These are phyloP conservation scores for Trichosporon asahii DNA, from an alignment of 1,284 basidiomycete genomes.

Conservation along the genomic window DNA sequence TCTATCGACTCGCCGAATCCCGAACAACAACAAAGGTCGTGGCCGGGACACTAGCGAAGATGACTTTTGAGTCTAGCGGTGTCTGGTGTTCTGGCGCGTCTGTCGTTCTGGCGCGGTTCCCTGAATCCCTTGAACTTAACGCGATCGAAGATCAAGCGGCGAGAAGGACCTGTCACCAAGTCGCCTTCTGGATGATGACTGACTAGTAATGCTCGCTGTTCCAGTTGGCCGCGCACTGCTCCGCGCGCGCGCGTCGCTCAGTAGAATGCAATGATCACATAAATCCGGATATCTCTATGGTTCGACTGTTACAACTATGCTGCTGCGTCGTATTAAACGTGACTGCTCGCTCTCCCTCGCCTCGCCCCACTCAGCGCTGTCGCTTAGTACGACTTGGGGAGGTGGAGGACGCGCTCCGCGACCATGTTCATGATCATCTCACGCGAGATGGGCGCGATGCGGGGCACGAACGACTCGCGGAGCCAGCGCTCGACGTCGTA, in stretches of 20 bases:
- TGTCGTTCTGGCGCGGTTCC: too few species aligned
- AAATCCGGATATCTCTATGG: not conserved
- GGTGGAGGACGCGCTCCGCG: slow-evolving; percentile 22
- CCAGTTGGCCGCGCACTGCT: too few species aligned
- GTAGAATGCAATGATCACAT: not conserved
- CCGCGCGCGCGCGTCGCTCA: not conserved
- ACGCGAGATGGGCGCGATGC: slow-evolving; percentile 22
- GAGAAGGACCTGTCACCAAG: too few species aligned
- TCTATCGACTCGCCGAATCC: not conserved
- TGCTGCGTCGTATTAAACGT: not conserved
- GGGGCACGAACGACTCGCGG: slow-evolving; percentile 24
- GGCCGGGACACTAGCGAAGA: not conserved
- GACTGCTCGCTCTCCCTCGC: not conserved
- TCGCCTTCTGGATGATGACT: too few species aligned
- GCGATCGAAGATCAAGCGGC: too few species aligned
- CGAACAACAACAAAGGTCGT: not conserved
- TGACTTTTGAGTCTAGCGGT: not conserved
- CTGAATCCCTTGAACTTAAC: too few species aligned
- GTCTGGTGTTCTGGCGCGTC: not conserved
- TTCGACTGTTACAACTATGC: not conserved
- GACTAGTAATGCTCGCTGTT: not conserved
- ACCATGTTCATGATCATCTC: slow-evolving; percentile 28
- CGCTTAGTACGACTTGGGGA: slow-evolving; percentile 26
- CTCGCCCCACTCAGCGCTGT: not conserved
- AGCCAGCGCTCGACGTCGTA: slow-evolving; percentile 25